A percentile compares a stretch with the other conserved stretches of the same genome.
phyloP scores from a whole-genome alignment of 1,139 yeast species.

The Hyphopichia pseudoburtonii region DNA sequence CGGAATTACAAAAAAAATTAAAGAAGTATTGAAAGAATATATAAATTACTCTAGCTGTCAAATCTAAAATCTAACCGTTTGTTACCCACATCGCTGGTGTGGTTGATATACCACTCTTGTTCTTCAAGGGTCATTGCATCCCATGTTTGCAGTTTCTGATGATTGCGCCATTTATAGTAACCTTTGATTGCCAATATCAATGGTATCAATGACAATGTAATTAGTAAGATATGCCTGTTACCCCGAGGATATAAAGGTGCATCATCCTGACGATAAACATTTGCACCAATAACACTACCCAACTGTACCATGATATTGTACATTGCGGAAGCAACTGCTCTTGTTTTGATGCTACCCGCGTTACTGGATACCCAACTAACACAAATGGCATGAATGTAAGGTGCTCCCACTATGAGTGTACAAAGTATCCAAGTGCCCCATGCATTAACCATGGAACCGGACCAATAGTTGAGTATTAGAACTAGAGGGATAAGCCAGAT shows the following conservation, averaged over 20 bases:
- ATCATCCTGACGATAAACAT: slow-evolving; percentile 57
- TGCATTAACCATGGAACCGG: slow-evolving; percentile 41
- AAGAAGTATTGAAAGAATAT: neutral
- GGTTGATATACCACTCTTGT: slow-evolving; percentile 39
- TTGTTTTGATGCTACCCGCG: slow-evolving; percentile 56
- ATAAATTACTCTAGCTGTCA: slow-evolving; percentile 6
- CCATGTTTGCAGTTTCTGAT: slow-evolving; percentile 48
- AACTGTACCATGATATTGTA: slow-evolving; percentile 64
- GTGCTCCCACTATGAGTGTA: slow-evolving; percentile 48
- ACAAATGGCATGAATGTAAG: slow-evolving; percentile 55
- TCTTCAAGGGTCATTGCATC: slow-evolving; percentile 46
- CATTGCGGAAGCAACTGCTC: slow-evolving; percentile 62
- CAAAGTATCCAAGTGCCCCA: slow-evolving; percentile 57
- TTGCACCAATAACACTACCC: slow-evolving; percentile 51
- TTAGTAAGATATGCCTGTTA: slow-evolving; percentile 28
- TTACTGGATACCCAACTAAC: slow-evolving; percentile 64
- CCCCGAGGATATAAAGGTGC: slow-evolving; percentile 60
- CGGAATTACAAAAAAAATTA: slow-evolving; percentile 1
- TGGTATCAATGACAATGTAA: slow-evolving; percentile 18
- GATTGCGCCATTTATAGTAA: slow-evolving; percentile 51
- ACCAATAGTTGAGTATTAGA: slow-evolving; percentile 50
- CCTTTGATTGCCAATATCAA: slow-evolving; percentile 21
- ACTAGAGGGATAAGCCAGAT: slow-evolving; percentile 38
- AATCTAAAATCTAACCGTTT: slow-evolving; percentile 54
- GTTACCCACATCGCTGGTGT: slow-evolving; percentile 52